phyloP scores from a whole-genome alignment of 805 yeast species.

The Hanseniaspora nectarophila region DNA sequence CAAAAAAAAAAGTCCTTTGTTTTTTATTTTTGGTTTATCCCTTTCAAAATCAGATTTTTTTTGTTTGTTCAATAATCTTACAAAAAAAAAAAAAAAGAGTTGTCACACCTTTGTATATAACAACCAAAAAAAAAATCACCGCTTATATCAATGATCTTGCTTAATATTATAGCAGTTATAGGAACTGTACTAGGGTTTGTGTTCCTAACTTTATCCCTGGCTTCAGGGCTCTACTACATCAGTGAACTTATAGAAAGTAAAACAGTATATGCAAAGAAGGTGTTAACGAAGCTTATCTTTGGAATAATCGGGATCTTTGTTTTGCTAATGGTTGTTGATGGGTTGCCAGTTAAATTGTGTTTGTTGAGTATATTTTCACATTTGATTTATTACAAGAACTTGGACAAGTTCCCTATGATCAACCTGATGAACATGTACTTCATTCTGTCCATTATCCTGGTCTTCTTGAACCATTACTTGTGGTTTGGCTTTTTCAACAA shows the following conservation, averaged over 20 bases:
- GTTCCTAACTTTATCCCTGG: conserved; percentile 54
- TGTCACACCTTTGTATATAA: background rate
- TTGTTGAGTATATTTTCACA: conserved; percentile 61
- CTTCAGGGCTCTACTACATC: conserved; percentile 82
- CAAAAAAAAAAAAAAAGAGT: too few species aligned
- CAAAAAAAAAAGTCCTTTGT: too few species aligned
- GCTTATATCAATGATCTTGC: conserved; percentile 34
- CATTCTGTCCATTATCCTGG: conserved; percentile 56
- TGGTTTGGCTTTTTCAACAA: conserved; percentile 84
- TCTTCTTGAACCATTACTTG: conserved; percentile 65
- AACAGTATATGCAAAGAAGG: conserved; percentile 66
- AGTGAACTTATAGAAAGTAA: conserved; percentile 92
- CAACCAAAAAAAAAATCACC: background rate
- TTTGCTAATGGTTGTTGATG: conserved; percentile 58
- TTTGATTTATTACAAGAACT: conserved; percentile 61
- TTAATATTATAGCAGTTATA: conserved; percentile 44
- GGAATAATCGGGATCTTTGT: conserved; percentile 43
- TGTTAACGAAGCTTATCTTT: conserved; percentile 53
- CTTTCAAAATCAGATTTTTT: too few species aligned
- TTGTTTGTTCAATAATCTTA: too few species aligned
- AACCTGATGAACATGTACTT: conserved; percentile 61
- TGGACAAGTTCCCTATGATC: conserved; percentile 74
- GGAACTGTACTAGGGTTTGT: conserved; percentile 54
- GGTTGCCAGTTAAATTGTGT: conserved; percentile 61
- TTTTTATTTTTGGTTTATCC: too few species aligned